Percentiles rank a stretch among this genome's conserved stretches.
Evolutionary conservation across 2,329 filamentous ascomycete species (phyloP).

Genomic region (Aspergillus fumigatus): DNA sequence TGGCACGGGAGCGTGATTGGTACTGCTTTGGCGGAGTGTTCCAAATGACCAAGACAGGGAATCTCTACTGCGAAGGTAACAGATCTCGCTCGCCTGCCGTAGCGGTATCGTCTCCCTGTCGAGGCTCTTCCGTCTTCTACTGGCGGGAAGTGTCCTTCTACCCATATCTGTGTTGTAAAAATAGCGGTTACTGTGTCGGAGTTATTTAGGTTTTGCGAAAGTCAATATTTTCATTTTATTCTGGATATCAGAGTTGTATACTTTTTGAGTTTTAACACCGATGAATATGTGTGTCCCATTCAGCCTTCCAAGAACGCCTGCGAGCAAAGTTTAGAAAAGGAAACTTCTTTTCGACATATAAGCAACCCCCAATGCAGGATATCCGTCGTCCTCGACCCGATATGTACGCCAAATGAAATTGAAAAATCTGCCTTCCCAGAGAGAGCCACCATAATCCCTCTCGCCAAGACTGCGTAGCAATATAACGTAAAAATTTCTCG

Average conservation of each 20-base stretch:
- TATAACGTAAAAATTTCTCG: neutral
- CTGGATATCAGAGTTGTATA: neutral
- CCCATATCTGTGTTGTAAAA: neutral
- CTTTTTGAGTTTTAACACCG: neutral
- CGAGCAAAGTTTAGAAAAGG: neutral
- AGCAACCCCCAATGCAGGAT: conserved; percentile 13
- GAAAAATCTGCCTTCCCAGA: neutral
- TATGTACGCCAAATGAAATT: conserved; percentile 10
- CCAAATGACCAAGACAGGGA: neutral
- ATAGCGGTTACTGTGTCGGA: neutral
- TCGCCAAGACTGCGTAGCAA: neutral
- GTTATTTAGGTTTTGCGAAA: neutral
- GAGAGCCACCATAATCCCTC: neutral
- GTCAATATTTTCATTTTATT: neutral
- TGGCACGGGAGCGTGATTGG: neutral
- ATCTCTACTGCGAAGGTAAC: neutral
- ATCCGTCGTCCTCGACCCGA: conserved; percentile 9
- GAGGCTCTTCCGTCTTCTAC: neutral
- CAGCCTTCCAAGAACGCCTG: conserved; percentile 8
- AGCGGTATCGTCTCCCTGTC: neutral
- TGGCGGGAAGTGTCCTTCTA: neutral
- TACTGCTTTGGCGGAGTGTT: neutral
- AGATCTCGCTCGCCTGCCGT: neutral
- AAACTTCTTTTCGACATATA: conserved; percentile 13
- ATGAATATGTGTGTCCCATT: neutral